A percentile compares a stretch with the other conserved stretches of the same genome.
These are phyloP conservation scores for Paramyrothecium sp. DNA, from an alignment of 2,329 filamentous ascomycete genomes.

Conservation along the genomic window DNA sequence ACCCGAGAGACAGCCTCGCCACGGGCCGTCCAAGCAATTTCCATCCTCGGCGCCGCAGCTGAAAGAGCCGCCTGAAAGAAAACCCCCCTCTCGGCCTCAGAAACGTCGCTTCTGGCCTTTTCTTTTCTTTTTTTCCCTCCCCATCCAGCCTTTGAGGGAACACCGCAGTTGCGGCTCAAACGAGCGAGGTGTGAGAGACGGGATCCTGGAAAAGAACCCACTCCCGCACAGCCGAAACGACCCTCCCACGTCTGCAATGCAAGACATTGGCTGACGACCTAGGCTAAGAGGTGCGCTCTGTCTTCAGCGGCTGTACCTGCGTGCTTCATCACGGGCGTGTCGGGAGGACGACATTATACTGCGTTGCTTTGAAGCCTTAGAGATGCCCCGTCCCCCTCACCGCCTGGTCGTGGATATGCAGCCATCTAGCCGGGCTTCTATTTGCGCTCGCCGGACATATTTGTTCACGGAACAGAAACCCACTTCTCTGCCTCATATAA, in stretches of 20 bases:
- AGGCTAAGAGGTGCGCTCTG: not conserved
- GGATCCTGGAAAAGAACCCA: not conserved
- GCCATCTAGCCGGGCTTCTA: no score
- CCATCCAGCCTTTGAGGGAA: not conserved
- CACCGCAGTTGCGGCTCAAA: not conserved
- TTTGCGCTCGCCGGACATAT: no score
- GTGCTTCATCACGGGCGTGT: not conserved
- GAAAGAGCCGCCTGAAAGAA: not conserved
- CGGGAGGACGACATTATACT: not conserved
- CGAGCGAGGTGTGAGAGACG: not conserved
- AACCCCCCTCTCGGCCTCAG: no score
- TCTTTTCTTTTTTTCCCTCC: not conserved
- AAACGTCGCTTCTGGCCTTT: not conserved
- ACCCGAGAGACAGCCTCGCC: not conserved
- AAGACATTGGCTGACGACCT: not conserved
- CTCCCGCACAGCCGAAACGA: not conserved
- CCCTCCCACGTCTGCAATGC: not conserved
- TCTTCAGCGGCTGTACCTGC: not conserved
- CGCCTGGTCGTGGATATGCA: no score
- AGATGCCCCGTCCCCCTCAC: no score
- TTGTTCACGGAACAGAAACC: no score
- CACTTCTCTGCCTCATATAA: not conserved
- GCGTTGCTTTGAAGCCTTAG: no score
- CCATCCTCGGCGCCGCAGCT: not conserved
- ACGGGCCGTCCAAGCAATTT: constrained; percentile 1